Evolutionary conservation across 2,329 filamentous ascomycete species (phyloP), one percentile per base, ranked within the genome.

Genomic region (Aspergillus brasiliensis): DNA sequence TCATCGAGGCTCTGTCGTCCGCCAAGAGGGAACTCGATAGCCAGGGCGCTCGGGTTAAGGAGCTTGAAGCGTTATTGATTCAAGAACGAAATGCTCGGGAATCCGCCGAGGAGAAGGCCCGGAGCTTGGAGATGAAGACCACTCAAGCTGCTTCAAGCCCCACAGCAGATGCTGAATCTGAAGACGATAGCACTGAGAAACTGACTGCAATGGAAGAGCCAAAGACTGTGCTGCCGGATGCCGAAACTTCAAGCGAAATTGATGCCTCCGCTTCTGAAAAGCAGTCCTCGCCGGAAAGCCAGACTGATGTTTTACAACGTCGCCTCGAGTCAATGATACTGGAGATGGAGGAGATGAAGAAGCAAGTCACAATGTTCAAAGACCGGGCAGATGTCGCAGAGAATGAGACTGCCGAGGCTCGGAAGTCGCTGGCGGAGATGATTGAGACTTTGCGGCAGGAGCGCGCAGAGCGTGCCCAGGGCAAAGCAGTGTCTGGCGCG

Each of bases 21-120:
- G 91, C 93, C 8, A 96, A 91, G 78, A 90, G 89, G 67, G 93
- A 97, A 72, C 86, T 97, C 44, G 92, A 96, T 69, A 85, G 83
- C n/a, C 92, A 97, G 73, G 88, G 86, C 53, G 83, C 87, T 44
- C 88, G 91, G 28, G 88, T 98, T 74, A 89, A 88, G 67, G 90
- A 93, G 68, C 80, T 98, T 11, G 94, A 98, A 73, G 84, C 86
- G 59, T 83, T 91, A 77, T 81, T 98, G 46, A 86, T 84, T 52
- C 88, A 89, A 70, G 95, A 99, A 76, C 86, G 92, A 25, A 84
- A 87, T 64, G 93, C 93, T 27, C 86, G 95, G 58, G 89, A 96
- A 69, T 83, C 87, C 55, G 94, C 94, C 0, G 95, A 99, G 75
- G 90, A 95, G 61, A 82, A 91, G 56, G 90, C 91, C 13, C 88